phyloP scores from a whole-genome alignment of 805 yeast species.

The Myxozyma udenii region DNA sequence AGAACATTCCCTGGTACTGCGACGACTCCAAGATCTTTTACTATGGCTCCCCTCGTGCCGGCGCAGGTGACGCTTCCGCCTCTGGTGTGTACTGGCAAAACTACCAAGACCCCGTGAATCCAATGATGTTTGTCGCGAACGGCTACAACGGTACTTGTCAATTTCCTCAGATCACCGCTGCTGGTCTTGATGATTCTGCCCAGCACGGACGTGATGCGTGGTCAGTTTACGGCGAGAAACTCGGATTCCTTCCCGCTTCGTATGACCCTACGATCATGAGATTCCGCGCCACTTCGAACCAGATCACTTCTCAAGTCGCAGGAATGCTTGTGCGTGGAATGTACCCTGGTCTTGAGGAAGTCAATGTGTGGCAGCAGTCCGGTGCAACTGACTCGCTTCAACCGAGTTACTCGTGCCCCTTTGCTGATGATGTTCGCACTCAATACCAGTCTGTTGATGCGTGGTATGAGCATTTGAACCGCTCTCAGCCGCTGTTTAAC shows the following conservation, averaged over 20 bases:
- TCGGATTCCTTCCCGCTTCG: conserved; percentile 40
- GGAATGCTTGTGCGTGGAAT: conserved; percentile 41
- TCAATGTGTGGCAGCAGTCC: conserved; percentile 39
- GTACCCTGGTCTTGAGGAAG: conserved; percentile 38
- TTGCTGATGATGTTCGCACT: conserved; percentile 35
- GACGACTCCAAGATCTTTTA: conserved; percentile 37
- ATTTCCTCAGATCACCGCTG: conserved; percentile 44
- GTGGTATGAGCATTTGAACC: conserved; percentile 42
- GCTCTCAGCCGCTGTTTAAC: conserved; percentile 43
- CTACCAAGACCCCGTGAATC: conserved; percentile 36
- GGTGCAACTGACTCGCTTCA: conserved; percentile 41
- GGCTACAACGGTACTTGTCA: conserved; percentile 41
- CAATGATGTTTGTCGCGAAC: conserved; percentile 32
- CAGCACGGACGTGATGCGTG: conserved; percentile 44
- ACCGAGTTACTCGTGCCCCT: conserved; percentile 40
- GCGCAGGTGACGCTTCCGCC: conserved; percentile 21
- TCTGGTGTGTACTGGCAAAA: conserved; percentile 29
- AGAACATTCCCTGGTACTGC: conserved; percentile 35
- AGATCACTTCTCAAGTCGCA: conserved; percentile 45
- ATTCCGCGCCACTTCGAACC: conserved; percentile 43
- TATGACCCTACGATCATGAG: conserved; percentile 38
- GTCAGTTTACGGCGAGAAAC: conserved; percentile 40
- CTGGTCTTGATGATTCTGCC: conserved; percentile 43
- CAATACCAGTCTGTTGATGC: conserved; percentile 35
- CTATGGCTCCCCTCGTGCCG: conserved; percentile 32